Conservation (phyloP, 2,329 filamentous ascomycete genomes). For the Hypoxylon sp. region DNA sequence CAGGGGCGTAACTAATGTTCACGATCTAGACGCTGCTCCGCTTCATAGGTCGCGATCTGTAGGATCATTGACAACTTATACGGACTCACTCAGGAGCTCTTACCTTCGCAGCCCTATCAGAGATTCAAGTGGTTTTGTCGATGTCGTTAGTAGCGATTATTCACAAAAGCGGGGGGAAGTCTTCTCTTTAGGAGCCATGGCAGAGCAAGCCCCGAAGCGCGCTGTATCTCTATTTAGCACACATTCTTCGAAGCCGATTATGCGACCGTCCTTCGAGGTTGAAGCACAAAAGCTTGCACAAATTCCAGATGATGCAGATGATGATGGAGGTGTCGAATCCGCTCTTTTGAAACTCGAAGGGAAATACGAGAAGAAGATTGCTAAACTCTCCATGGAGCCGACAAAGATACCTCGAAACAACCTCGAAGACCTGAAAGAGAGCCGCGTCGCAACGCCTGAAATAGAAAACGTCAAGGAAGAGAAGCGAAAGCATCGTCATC, state of each 20-base stretch:
- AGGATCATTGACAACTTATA: constrained; percentile 72
- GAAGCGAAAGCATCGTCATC: constrained; percentile 63
- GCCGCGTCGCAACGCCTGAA: constrained; percentile 44
- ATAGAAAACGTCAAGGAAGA: constrained; percentile 56
- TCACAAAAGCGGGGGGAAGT: constrained; percentile 61
- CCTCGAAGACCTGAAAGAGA: constrained; percentile 43
- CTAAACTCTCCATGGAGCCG: constrained; percentile 60
- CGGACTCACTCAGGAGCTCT: constrained; percentile 73
- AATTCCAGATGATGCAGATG: constrained; percentile 84
- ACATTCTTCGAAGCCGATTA: constrained; percentile 72
- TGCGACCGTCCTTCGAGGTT: constrained; percentile 85
- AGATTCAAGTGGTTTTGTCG: constrained; percentile 61
- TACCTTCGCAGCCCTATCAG: constrained; percentile 62
- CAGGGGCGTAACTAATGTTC: constrained; percentile 75
- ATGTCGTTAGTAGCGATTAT: constrained; percentile 62
- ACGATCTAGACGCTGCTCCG: constrained; percentile 68
- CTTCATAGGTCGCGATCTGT: constrained; percentile 70
- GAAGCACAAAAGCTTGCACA: constrained; percentile 89
- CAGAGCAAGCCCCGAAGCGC: constrained; percentile 64
- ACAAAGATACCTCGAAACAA: constrained; percentile 44
- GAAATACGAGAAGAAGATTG: constrained; percentile 74
- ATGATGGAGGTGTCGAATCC: constrained; percentile 92
- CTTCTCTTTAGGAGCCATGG: constrained; percentile 73
- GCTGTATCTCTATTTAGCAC: constrained; percentile 72
- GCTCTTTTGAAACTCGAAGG: constrained; percentile 93